Conservation (phyloP, 2,329 filamentous ascomycete genomes). For the Botrytis galanthina region DNA sequence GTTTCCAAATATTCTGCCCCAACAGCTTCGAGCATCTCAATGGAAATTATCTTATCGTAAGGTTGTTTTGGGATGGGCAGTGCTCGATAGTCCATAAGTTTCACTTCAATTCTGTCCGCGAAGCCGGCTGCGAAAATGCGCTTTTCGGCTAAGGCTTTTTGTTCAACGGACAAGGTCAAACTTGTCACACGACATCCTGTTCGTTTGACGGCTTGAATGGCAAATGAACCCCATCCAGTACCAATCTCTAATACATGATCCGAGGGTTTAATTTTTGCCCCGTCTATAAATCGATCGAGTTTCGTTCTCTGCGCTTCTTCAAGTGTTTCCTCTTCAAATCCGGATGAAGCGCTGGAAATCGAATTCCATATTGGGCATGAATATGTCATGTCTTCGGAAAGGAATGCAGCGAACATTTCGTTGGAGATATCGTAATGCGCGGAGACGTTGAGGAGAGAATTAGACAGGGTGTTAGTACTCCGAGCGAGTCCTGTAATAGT, state of each 20-base stretch:
- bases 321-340: constrained; percentile 52
- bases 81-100: constrained; percentile 66
- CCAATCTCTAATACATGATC: constrained; percentile 75
- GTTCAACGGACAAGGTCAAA: constrained; percentile 66
- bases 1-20: constrained; percentile 64
- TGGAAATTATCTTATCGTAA: constrained; percentile 71
- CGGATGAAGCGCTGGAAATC: constrained; percentile 39
- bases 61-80: constrained; percentile 51
- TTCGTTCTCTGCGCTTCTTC: constrained; percentile 68
- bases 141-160: constrained; percentile 65
- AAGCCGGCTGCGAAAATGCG: constrained; percentile 61
- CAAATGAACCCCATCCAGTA: constrained; percentile 73
- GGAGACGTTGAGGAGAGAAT: constrained; percentile 62
- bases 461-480: constrained; percentile 56
- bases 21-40: constrained; percentile 77
- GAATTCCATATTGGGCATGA: constrained; percentile 66
- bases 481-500: constrained; percentile 57
- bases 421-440: constrained; percentile 77
- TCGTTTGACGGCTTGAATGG: constrained; percentile 63
- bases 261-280: constrained; percentile 58
- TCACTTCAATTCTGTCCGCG: constrained; percentile 59
- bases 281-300: constrained; percentile 62
- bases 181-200: constrained; percentile 69
- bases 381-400: constrained; percentile 75
- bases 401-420: constrained; percentile 71